Conservation (phyloP, 2,329 filamentous ascomycete species). For the Arthrobotrys conoides region DNA sequence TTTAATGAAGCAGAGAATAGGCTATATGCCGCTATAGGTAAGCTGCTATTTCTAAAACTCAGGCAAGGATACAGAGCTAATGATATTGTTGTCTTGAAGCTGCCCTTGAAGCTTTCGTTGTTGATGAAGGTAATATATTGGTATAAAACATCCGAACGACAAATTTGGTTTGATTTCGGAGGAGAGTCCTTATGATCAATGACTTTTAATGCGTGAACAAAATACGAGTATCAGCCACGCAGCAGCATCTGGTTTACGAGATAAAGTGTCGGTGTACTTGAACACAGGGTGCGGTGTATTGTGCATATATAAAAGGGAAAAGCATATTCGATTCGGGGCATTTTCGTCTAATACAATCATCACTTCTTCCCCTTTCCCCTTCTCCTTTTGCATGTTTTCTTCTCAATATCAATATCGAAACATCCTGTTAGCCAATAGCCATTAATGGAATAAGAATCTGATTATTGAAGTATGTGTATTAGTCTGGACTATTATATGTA, state of each 20-base stretch:
- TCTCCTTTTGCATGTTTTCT: not conserved
- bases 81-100: conserved; percentile 67
- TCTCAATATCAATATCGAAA: not conserved
- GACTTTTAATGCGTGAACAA: too few species aligned
- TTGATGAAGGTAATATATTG: conserved; percentile 87
- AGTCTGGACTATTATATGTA: too few species aligned
- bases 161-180: not conserved
- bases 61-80: not conserved
- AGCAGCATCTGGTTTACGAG: too few species aligned
- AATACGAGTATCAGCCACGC: too few species aligned
- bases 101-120: conserved; percentile 87
- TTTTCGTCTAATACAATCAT: not conserved
- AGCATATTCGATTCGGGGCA: not conserved
- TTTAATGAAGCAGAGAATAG: conserved; percentile 96
- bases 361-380: not conserved
- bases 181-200: too few species aligned
- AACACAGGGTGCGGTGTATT: not conserved
- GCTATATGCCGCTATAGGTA: conserved; percentile 83
- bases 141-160: not conserved
- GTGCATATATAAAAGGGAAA: conserved; percentile 2
- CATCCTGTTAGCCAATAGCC: too few species aligned
- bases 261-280: not conserved
- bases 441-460: not conserved
- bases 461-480: not conserved
- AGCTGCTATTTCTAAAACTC: conserved; percentile 65